Evolutionary conservation across 257 asterid genomes (phyloP), one percentile per base, ranked within the genome.

Genomic region (Solanum sitiens): DNA sequence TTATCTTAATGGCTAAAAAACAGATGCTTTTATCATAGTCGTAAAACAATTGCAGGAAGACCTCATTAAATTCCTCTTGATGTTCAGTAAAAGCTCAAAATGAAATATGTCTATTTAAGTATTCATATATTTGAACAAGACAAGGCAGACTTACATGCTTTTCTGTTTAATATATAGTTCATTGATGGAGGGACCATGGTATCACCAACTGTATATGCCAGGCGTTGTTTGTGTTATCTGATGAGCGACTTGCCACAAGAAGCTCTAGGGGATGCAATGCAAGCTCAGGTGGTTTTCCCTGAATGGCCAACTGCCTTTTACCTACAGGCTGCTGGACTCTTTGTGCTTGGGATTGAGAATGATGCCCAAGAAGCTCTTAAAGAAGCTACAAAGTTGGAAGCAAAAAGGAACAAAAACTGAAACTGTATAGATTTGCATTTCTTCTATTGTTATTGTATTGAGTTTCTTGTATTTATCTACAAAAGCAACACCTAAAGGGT

Each of bases 161-260:
- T 77, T 77, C 33, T 67, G 25, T 35, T 42, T 40, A 42, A 11
- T 89, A 84, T 40, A 85, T 45, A 95, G 99, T 96, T 96, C 89
- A 91, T 95, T 71, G 98, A 96, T 87, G 98, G 98, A 9, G 98
- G 98, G 84, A 94, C 98, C 15, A 95, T 96, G 98, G 92, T 94
- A 23, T 95, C 98, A 12, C 98, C 99, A 0, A 96, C 99, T 0
- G 97, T 95, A 1, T 94, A 89, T 33, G 95, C 95, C 27, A 91
- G 99, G 37, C 94, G 99, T 23, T 93, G 98, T 92, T 87, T 92
- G 87, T 83, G 90, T 13, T 92, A 91, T 86, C 89, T 92, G 89
- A 91, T 92, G 93, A 86, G 40, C 39, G 93, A 88, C 71, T 87
- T 82, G 90, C 87, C 89, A 39, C 91, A 90, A 87, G 91, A 90